Percentiles rank a stretch among this genome's conserved stretches.
phyloP scores from a whole-genome alignment of 805 yeast genomes.

The Teunomyces lycoperdinae region DNA sequence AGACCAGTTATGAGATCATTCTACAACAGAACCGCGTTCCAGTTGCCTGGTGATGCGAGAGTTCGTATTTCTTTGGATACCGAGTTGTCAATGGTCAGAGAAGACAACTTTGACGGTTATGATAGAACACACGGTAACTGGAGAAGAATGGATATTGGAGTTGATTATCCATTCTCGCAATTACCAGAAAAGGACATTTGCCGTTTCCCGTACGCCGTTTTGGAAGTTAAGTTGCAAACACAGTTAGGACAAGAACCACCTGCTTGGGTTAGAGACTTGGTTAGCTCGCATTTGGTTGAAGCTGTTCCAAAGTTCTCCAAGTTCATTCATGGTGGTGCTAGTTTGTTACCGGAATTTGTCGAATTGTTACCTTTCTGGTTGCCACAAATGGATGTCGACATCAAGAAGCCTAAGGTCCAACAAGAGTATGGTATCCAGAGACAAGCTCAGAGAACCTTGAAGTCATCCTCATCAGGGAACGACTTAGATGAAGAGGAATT shows the following conservation, averaged over 20 bases:
- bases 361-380: conserved; percentile 93
- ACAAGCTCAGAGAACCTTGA: conserved; percentile 14
- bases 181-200: conserved; percentile 81
- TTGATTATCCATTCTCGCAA: conserved; percentile 91
- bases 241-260: conserved; percentile 99
- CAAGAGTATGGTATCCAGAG: conserved; percentile 65
- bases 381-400: conserved; percentile 95
- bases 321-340: conserved; percentile 94
- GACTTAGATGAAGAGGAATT: conserved; percentile 70
- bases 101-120: conserved; percentile 91
- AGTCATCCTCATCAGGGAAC: conserved; percentile 49
- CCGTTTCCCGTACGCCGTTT: conserved; percentile 94
- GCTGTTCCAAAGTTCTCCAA: conserved; percentile 98
- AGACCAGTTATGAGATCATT: conserved; percentile 96
- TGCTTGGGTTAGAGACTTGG: conserved; percentile 91
- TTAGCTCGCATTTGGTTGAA: conserved; percentile 89
- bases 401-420: conserved; percentile 75
- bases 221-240: conserved; percentile 96
- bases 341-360: conserved; percentile 81
- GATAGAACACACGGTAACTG: conserved; percentile 91
- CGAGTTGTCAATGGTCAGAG: conserved; percentile 95
- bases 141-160: conserved; percentile 98
- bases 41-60: conserved; percentile 98
- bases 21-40: conserved; percentile 98
- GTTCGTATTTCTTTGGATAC: conserved; percentile 98